Evolutionary conservation across 1,284 basidiomycete species (phyloP).

Genomic region (Volvariella surrecta): DNA sequence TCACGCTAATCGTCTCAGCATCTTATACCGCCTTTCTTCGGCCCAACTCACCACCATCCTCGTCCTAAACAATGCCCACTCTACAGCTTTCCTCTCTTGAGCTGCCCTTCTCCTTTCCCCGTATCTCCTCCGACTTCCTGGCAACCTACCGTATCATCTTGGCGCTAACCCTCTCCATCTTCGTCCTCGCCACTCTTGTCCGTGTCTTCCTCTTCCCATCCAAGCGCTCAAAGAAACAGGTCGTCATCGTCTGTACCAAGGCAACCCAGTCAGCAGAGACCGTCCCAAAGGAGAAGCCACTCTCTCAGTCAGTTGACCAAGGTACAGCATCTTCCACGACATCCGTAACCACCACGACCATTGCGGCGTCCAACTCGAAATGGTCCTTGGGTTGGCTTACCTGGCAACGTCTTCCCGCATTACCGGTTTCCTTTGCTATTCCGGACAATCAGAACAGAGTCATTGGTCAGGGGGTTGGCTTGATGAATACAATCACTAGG

Average conservation of each 20-base stretch:
- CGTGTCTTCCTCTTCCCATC: background rate
- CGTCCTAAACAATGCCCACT: background rate
- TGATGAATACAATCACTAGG: background rate
- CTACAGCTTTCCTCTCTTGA: background rate
- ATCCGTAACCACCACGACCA: constrained; percentile 2
- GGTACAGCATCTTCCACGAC: constrained; percentile 1
- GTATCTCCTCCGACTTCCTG: background rate
- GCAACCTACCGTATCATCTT: background rate
- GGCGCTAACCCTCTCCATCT: constrained; percentile 3
- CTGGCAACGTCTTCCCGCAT: constrained; percentile 4
- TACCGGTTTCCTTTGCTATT: constrained; percentile 2
- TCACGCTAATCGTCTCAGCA: too few species aligned
- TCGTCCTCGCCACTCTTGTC: constrained; percentile 3
- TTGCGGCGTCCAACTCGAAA: constrained; percentile 2
- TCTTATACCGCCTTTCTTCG: too few species aligned
- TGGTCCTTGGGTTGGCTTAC: constrained; percentile 7
- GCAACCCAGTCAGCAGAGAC: too few species aligned
- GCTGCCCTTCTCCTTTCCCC: background rate
- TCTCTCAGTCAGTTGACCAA: constrained; percentile 1
- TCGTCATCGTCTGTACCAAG: too few species aligned
- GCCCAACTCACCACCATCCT: too few species aligned
- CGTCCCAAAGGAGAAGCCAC: too few species aligned
- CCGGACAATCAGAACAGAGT: constrained; percentile 1
- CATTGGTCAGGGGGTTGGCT: background rate
- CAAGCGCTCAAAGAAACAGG: too few species aligned